Evolutionary conservation across 805 yeast genomes (phyloP), one percentile per base, ranked within the genome.

Genomic region (Lipomyces lipofer): DNA sequence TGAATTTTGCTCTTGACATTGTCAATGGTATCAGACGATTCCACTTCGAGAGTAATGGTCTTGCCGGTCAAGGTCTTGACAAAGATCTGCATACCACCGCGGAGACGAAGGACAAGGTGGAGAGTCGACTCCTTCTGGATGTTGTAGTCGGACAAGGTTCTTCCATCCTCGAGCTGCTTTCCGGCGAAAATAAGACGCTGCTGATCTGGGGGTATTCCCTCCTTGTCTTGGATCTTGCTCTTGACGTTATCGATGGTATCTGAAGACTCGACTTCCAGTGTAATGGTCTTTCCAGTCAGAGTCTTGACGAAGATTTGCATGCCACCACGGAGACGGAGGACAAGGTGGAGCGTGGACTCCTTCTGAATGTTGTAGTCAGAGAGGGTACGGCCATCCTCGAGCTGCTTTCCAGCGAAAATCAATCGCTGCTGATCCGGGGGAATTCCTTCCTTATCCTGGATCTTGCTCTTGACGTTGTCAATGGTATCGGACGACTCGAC

Each of bases 161-260:
- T 88, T 66, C 97, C 97, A 64, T 87, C 94, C 50, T 63, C 66
- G 19, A 63, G 60, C 54, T 63, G 66, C 62, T 63, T 77, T 21
- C 65, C 65, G 35, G 97, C 97, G 70, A 90, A 90, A 79, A 90
- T 90, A 69, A 90, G 83, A 79, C 96, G 85, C 79, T 90, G 97
- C 76, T 90, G 96, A 77, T 90, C 97, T 68, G 97, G 96, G 74
- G 97, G 97, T 69, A 90, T 90, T 71, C 97, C 97, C 76, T 90
- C 96, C 80, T 89, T 90, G 80, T 90, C 97, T 81, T 89, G 96
- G 71, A 90, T 90, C 83, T 91, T 91, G 68, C 94, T 80, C 82
- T 90, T 91, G 78, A 91, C 97, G 70, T 90, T 91, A 82, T 91
- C 97, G 72, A 92, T 91, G 63, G 97, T 90, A 82, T 91, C 97